Evolutionary conservation across 164 flowering plant genomes (phyloP), one percentile per base, ranked within the genome.

Genomic region (Vitis rotundifolia): DNA sequence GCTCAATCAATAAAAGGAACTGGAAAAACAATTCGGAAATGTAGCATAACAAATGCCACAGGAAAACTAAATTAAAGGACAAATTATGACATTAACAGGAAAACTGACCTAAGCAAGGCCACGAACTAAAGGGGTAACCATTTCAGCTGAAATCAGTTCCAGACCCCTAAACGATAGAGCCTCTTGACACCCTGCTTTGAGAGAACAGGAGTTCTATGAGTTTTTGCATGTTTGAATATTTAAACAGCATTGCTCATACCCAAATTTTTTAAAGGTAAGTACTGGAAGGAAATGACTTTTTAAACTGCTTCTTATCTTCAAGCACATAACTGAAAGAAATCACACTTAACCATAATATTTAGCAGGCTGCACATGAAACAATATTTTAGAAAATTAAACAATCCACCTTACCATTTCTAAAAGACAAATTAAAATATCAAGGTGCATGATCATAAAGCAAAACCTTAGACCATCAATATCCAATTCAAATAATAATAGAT

Each of bases 141-240:
- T 71, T 83, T 80, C 86, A 77, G 84, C 90, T 77, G 90, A 78
- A 77, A 80, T 80, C 88, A 82, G 86, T 81, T 79, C 83, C 90
- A 80, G 84, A 83, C 82, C 82, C 83, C 81, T 76, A 81, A 75
- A 78, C 77, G 81, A 78, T 71, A 81, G 81, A 83, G 87, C 87
- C 81, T 83, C 87, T 75, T 68, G 81, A 75, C 80, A 68, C 80
- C 90, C 90, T 87, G 90, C 88, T 86, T 82, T 72, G 84, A 83
- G 83, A 87, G 79, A 86, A 83, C 73, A 76, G 63, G 71, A 79
- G 82, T 77, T 75, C 71, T 79, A 80, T 85, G 73, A 86, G 87
- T 59, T 71, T 77, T 64, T 64, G 71, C 53, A 68, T 57, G 31
- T 72, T 76, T 72, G 14, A 28, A 75, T 44, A 37, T 58, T 77